Conservation (phyloP, 106 monocot genomes). For the Amphibolis antarctica region DNA sequence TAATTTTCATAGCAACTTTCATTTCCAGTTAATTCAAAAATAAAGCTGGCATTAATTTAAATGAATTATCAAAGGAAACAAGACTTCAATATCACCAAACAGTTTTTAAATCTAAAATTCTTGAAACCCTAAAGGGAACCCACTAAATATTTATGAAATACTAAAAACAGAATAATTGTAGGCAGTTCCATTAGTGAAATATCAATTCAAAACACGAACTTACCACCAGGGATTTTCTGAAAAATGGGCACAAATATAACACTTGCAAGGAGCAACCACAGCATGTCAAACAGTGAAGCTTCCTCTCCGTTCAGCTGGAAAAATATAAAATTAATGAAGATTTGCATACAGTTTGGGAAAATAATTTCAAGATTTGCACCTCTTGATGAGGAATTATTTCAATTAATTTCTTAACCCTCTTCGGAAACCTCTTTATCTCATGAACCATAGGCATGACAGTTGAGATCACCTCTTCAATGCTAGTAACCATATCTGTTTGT, state of each 20-base stretch:
- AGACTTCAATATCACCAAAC: too few relatives aligned
- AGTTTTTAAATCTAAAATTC: too few relatives aligned
- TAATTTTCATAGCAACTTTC: too few relatives aligned
- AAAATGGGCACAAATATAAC: conserved; percentile 93
- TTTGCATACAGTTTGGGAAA: neutral
- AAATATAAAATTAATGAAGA: neutral
- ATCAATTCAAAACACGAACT: neutral
- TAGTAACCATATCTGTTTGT: conserved; percentile 57
- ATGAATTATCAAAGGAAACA: too few relatives aligned
- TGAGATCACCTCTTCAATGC: conserved; percentile 75
- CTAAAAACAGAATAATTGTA: too few relatives aligned
- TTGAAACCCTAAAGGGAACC: too few relatives aligned
- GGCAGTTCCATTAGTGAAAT: neutral
- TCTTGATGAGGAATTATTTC: conserved; percentile 62
- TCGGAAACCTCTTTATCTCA: conserved; percentile 59
- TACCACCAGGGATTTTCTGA: conserved; percentile 97
- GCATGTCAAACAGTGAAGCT: conserved; percentile 91
- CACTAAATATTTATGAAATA: too few relatives aligned
- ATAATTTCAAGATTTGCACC: conserved; percentile 24
- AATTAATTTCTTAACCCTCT: conserved; percentile 65
- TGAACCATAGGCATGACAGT: conserved; percentile 51
- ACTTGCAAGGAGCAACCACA: conserved; percentile 94
- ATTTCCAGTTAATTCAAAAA: too few relatives aligned
- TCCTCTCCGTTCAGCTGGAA: conserved; percentile 93
- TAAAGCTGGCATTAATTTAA: too few relatives aligned